Conservation (phyloP, 106 monocot species). For the Triglochin maritima region DNA sequence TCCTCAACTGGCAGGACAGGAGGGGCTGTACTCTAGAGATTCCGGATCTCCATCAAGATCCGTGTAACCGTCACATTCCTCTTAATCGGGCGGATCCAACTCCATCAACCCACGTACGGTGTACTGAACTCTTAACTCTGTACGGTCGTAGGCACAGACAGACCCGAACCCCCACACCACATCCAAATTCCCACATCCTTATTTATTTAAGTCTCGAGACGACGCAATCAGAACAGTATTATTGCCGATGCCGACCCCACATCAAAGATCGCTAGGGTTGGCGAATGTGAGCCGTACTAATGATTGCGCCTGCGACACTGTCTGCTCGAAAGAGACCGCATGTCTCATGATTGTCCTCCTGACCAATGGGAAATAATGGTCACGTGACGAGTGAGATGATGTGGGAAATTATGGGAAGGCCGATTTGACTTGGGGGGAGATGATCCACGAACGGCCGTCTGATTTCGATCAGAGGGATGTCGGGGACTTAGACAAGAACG, state of each 20-base stretch:
- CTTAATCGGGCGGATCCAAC: too few species aligned
- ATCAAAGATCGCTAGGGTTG: neutral
- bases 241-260: neutral
- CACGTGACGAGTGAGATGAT: neutral
- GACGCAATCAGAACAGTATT: too few species aligned
- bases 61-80: too few species aligned
- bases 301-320: neutral
- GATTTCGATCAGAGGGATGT: neutral
- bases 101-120: too few species aligned
- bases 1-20: too few species aligned
- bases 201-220: too few species aligned
- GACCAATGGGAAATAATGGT: neutral
- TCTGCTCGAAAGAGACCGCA: constrained; percentile 1
- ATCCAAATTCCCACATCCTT: too few species aligned
- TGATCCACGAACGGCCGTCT: neutral
- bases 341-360: neutral
- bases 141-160: too few species aligned
- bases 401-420: neutral
- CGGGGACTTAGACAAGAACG: neutral
- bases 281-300: constrained; percentile 8
- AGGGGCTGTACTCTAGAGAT: too few species aligned
- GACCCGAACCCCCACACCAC: too few species aligned
- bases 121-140: too few species aligned
- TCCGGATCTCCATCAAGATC: too few species aligned
- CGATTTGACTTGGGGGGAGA: neutral